Percentiles rank a stretch among this genome's conserved stretches.
These are phyloP conservation scores for Torulaspora delbrueckii DNA, from an alignment of 805 yeast species.

Conservation along the genomic window DNA sequence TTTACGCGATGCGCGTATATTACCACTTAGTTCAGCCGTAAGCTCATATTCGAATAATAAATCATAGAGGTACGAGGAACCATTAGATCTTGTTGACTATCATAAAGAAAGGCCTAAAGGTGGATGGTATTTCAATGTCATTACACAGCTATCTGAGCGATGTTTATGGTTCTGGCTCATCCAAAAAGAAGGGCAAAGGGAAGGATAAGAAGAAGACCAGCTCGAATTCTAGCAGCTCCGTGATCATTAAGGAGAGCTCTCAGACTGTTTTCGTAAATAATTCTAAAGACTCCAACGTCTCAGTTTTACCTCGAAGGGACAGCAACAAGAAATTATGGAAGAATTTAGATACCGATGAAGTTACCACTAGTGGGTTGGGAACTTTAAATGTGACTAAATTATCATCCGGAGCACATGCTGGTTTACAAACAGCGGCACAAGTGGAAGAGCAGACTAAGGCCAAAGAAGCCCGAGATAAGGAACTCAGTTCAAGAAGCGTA, in stretches of 20 bases:
- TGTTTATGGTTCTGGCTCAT: constrained; percentile 37
- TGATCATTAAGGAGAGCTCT: constrained; percentile 20
- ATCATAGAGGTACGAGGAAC: too few relatives aligned
- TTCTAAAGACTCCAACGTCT: neutral
- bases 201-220: constrained; percentile 24
- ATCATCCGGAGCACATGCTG: constrained; percentile 38
- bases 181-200: constrained; percentile 26
- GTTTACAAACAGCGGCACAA: constrained; percentile 45
- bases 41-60: neutral
- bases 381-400: constrained; percentile 10
- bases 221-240: constrained; percentile 2
- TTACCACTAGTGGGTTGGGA: constrained; percentile 6
- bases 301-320: neutral
- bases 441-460: constrained; percentile 37
- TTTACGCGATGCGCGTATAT: constrained; percentile 3
- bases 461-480: constrained; percentile 28
- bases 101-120: too few relatives aligned
- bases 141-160: constrained; percentile 44
- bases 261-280: constrained; percentile 7
- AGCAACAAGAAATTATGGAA: constrained; percentile 26
- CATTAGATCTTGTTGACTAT: too few relatives aligned
- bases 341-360: constrained; percentile 27
- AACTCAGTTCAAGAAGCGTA: constrained; percentile 9
- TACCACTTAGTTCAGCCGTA: neutral
- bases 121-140: constrained; percentile 35